A percentile compares a stretch with the other conserved stretches of the same genome.
Evolutionary conservation across 306 rosid genomes (phyloP).

Genomic region (Casuarina cunninghamiana): DNA sequence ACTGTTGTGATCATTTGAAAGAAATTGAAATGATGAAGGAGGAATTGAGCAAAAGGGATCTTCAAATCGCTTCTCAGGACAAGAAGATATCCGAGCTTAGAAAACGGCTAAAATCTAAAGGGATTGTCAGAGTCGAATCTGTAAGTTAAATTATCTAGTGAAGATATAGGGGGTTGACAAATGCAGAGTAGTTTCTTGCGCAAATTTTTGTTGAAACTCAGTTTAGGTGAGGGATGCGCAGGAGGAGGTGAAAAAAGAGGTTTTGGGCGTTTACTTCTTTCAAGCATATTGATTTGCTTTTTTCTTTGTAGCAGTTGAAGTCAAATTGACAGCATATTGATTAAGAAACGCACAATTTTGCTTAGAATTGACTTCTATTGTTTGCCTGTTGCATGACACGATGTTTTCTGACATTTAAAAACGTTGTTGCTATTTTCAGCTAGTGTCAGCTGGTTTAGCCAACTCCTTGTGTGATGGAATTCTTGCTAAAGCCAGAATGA

Average conservation of each 20-base stretch:
- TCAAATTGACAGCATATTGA: not conserved
- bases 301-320: not conserved
- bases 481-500: not conserved
- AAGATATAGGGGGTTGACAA: not conserved
- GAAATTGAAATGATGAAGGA: slow-evolving; percentile 43
- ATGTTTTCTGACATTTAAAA: not conserved
- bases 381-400: not conserved
- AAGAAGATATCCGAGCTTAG: slow-evolving; percentile 18
- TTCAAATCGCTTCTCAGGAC: slow-evolving; percentile 25
- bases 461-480: not conserved
- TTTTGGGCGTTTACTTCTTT: not conserved
- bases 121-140: not conserved
- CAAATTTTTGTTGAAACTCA: not conserved
- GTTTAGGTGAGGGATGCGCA: not conserved
- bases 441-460: not conserved
- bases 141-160: not conserved
- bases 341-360: not conserved
- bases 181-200: not conserved
- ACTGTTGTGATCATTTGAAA: slow-evolving; percentile 2
- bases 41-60: slow-evolving; percentile 37
- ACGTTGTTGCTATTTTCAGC: not conserved
- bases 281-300: not conserved
- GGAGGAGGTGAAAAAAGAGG: not conserved
- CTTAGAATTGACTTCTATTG: not conserved
- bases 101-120: not conserved